These are phyloP conservation scores for Cucurbitaria berberidis DNA, from an alignment of 2,329 filamentous ascomycete species.

Conservation along the genomic window DNA sequence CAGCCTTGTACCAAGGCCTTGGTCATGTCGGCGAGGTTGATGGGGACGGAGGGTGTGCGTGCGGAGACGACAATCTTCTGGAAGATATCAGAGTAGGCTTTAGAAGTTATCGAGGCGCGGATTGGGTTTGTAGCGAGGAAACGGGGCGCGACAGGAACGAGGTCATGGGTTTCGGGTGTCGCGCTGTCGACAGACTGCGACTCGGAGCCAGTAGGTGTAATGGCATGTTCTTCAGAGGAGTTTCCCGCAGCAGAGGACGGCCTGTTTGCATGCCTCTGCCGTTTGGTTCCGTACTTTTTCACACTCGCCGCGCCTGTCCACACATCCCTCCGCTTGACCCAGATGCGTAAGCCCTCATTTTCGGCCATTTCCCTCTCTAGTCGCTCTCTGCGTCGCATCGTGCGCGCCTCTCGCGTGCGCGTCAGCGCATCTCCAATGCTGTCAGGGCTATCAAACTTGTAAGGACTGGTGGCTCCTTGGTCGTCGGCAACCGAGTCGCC, in stretches of 20 bases:
- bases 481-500: slow-evolving; percentile 32
- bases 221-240: slow-evolving; percentile 11
- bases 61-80: slow-evolving; percentile 83
- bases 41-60: slow-evolving; percentile 82
- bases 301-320: slow-evolving; percentile 77
- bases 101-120: slow-evolving; percentile 75
- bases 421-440: slow-evolving; percentile 50
- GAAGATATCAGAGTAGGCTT: slow-evolving; percentile 82
- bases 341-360: slow-evolving; percentile 85
- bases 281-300: slow-evolving; percentile 44
- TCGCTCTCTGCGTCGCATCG: slow-evolving; percentile 44
- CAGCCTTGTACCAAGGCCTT: slow-evolving; percentile 84
- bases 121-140: slow-evolving; percentile 77
- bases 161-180: slow-evolving; percentile 28
- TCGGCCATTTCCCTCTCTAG: slow-evolving; percentile 60
- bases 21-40: slow-evolving; percentile 84
- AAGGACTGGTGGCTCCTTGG: slow-evolving; percentile 35
- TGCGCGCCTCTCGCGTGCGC: slow-evolving; percentile 38
- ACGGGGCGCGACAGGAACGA: slow-evolving; percentile 75
- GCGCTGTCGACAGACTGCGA: slow-evolving; percentile 9
- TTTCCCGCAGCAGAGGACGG: slow-evolving; percentile 11
- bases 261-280: slow-evolving; percentile 4
- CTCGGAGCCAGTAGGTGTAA: slow-evolving; percentile 9
- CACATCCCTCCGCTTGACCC: slow-evolving; percentile 75
- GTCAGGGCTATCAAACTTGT: slow-evolving; percentile 55